A percentile compares a stretch with the other conserved stretches of the same genome.
Conservation (phyloP, 805 yeast species). For the Saccharomycopsis babjevae region DNA sequence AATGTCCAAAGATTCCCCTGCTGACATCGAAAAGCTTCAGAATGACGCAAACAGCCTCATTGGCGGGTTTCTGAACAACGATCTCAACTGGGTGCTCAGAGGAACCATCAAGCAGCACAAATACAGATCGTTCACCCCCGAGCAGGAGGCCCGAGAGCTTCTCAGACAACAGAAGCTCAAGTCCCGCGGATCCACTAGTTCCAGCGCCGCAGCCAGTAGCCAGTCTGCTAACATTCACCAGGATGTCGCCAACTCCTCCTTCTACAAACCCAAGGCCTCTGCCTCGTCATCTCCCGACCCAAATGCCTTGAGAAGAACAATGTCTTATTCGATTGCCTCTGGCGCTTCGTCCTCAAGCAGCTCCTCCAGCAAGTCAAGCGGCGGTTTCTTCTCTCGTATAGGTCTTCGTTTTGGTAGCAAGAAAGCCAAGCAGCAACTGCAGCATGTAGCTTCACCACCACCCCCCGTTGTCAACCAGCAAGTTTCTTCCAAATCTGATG, state of each 20-base stretch:
- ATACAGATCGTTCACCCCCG: constrained; percentile 14
- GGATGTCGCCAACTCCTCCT: not conserved
- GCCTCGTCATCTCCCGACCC: not conserved
- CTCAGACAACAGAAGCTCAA: not conserved
- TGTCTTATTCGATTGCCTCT: constrained; percentile 6
- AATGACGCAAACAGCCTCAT: constrained; percentile 7
- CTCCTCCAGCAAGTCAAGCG: not conserved
- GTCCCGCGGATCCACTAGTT: not conserved
- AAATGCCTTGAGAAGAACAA: constrained; percentile 4
- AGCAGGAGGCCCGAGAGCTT: not conserved
- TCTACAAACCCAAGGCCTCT: not conserved
- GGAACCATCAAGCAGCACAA: constrained; percentile 18
- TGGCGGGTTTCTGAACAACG: constrained; percentile 31
- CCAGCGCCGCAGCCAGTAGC: not conserved
- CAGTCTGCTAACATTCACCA: not conserved
- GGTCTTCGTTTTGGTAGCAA: constrained; percentile 6
- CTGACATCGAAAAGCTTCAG: constrained; percentile 8
- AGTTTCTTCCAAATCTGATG: not conserved
- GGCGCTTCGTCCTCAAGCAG: not conserved
- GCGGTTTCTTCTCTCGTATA: constrained; percentile 12
- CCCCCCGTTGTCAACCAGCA: not conserved
- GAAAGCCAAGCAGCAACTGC: not conserved
- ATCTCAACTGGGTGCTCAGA: constrained; percentile 44
- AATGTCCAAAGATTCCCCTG: not conserved
- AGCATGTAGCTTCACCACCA: not conserved